phyloP scores from a whole-genome alignment of 2,329 filamentous ascomycete genomes.

The Diaporthe humulicola region DNA sequence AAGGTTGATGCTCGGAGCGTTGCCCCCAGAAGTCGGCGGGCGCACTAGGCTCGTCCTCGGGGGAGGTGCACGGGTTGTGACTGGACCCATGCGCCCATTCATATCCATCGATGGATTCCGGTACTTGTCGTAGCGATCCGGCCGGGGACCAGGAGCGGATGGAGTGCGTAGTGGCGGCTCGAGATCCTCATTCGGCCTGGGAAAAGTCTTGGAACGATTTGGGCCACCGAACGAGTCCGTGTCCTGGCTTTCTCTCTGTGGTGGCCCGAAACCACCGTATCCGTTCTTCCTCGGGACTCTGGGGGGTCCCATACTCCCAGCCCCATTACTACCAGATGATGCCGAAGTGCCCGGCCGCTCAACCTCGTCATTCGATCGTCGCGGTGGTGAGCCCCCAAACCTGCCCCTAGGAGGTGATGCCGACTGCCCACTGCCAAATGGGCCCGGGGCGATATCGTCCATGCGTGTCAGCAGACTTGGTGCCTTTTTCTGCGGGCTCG shows the following conservation, averaged over 20 bases:
- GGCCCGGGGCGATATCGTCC: conserved; percentile 75
- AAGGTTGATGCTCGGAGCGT: conserved; percentile 64
- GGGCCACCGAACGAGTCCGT: conserved; percentile 51
- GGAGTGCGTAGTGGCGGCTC: conserved; percentile 59
- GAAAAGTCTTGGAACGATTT: conserved; percentile 67
- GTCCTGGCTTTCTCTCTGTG: conserved; percentile 54
- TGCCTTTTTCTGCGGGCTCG: conserved; percentile 60
- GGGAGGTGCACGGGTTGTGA: conserved; percentile 66
- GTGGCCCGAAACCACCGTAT: conserved; percentile 70
- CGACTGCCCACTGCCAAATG: conserved; percentile 63
- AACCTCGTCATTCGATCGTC: conserved; percentile 37
- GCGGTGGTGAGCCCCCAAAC: conserved; percentile 29
- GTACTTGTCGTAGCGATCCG: conserved; percentile 54
- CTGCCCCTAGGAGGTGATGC: conserved; percentile 35
- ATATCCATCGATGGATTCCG: conserved; percentile 46
- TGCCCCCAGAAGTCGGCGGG: conserved; percentile 55
- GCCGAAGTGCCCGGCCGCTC: conserved; percentile 50
- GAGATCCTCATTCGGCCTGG: conserved; percentile 53
- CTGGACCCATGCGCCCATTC: conserved; percentile 53
- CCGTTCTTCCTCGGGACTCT: conserved; percentile 63
- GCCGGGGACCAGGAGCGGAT: conserved; percentile 61
- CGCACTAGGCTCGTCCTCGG: conserved; percentile 64
- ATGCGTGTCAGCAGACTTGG: conserved; percentile 69
- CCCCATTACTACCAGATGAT: conserved; percentile 50
- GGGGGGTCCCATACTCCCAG: conserved; percentile 51